Evolutionary conservation across 129 eudicot species (phyloP), one percentile per base, ranked within the genome.

Genomic region (Solidago caesia): DNA sequence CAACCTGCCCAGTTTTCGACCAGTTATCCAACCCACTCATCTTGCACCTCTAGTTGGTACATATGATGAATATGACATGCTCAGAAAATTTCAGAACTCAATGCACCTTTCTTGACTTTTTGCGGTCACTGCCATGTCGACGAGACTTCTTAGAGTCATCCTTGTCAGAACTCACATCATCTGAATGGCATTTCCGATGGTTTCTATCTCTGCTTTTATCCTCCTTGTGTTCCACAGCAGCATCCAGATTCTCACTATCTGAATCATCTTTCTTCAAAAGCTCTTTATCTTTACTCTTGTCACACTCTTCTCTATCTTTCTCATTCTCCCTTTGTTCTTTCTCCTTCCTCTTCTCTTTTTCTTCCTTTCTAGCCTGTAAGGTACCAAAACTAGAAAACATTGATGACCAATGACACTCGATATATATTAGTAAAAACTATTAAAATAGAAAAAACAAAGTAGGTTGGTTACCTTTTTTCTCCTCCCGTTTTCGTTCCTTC

Each of bases 401-500:
- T 39, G 39, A 62, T 16, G n/a, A 65, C 66, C 66, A 56, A 42
- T 55, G 29, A 39, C 46, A 42, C 25, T 64, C 43, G 44, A 73
- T 47, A 63, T 43, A 74, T 2, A 15, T 15, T 2, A 64, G 16
- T 61, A 16, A n/a, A 44, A 33, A 33, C 39, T 15, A 5, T n/a
- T 25, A 45, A 11, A 53, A 58, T 1, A 10, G 52, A 53, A 41
- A 27, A 57, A 33, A 55, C 49, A 14, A 29, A n/a, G 41, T 13
- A 15, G 10, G 7, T 44, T 64, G 7, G 7, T 46, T 74, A 94
- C 98, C 96, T 94, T 94, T 94, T 78, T 94, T 97, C 78, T 94
- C 99, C 78, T 94, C 99, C 13, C 99, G 89, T 77, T 87, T 94
- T 14, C 91, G 93, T 70, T 94, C 98, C 84, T 91, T 94, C 68